Percentiles rank a stretch among this genome's conserved stretches.
phyloP scores from a whole-genome alignment of 129 eudicot genomes.

The Escallonia rubra region DNA sequence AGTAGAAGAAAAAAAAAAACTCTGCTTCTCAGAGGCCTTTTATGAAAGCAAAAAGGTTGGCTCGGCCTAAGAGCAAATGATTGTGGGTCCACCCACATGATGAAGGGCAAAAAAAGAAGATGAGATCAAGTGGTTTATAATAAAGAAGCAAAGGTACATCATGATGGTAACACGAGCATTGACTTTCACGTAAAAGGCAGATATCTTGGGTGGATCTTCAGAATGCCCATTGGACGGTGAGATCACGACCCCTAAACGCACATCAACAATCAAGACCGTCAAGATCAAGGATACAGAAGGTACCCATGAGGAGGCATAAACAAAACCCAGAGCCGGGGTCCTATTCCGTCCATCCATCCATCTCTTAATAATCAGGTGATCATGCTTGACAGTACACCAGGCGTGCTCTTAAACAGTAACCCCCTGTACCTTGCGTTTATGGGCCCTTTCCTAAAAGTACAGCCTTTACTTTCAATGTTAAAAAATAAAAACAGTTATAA shows the following conservation, averaged over 20 bases:
- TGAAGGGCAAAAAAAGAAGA: neutral
- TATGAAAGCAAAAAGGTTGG: neutral
- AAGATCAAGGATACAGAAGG: too few relatives aligned
- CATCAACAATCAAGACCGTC: too few relatives aligned
- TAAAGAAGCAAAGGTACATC: neutral
- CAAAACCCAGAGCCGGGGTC: neutral
- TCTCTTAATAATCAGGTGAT: slow-evolving; percentile 32
- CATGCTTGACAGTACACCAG: slow-evolving; percentile 32
- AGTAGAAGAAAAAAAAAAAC: too few relatives aligned
- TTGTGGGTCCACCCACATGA: neutral
- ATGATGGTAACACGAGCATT: neutral
- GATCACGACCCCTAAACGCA: too few relatives aligned
- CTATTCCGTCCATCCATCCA: too few relatives aligned
- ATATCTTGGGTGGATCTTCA: neutral
- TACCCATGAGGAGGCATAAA: too few relatives aligned
- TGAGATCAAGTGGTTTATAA: neutral
- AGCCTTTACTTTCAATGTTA: too few relatives aligned
- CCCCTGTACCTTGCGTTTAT: slow-evolving; percentile 1
- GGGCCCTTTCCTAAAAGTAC: slow-evolving; percentile 6
- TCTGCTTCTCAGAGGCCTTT: too few relatives aligned
- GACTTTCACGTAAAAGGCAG: neutral
- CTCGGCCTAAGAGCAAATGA: neutral
- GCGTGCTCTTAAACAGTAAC: slow-evolving; percentile 43
- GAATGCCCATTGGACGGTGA: too few relatives aligned
- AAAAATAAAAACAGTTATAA: too few relatives aligned